Percentiles rank a stretch among this genome's conserved stretches.
phyloP scores from a whole-genome alignment of 164 flowering plant genomes.

The Nelumbo lutea region DNA sequence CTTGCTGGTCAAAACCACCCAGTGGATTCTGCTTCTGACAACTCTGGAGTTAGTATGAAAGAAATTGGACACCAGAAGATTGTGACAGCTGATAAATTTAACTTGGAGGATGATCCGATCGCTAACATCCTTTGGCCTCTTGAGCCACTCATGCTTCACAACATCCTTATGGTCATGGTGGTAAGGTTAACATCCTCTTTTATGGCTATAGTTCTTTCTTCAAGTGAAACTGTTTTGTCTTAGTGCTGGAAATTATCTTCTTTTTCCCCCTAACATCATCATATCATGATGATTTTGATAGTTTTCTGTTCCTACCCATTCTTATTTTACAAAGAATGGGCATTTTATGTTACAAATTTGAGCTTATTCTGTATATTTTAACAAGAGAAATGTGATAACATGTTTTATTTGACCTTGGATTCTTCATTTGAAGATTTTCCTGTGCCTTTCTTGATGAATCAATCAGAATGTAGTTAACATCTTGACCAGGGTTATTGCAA shows the following conservation, averaged over 20 bases:
- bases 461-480: too few species aligned
- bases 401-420: neutral
- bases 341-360: neutral
- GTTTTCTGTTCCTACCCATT: neutral
- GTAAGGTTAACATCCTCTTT: slow-evolving; percentile 41
- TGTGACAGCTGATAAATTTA: slow-evolving; percentile 19
- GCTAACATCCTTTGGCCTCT: slow-evolving; percentile 61
- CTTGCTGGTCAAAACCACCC: slow-evolving; percentile 26
- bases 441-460: too few species aligned
- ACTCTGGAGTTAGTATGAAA: slow-evolving; percentile 17
- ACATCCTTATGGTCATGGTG: slow-evolving; percentile 64
- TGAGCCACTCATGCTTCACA: slow-evolving; percentile 48
- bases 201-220: neutral
- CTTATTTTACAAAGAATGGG: neutral
- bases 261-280: neutral
- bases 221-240: neutral
- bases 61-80: slow-evolving; percentile 17
- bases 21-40: slow-evolving; percentile 23
- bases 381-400: neutral
- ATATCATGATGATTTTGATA: neutral
- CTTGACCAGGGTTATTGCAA: too few species aligned
- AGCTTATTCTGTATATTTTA: neutral
- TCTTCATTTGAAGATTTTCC: too few species aligned
- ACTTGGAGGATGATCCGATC: slow-evolving; percentile 64
- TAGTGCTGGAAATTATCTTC: neutral